phyloP scores from a whole-genome alignment of 306 rosid genomes.

The Malus domestica region ASM211411v1 NC_041793.1:47271001-47271500 shows the following conservation, averaged over 20 bases:
- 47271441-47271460: slow-evolving; percentile 40
- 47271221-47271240: slow-evolving; percentile 46
- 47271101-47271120: too few species aligned
- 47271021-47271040: too few species aligned
- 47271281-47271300: slow-evolving; percentile 45
- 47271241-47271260: slow-evolving; percentile 48
- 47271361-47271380: not conserved
- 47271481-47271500: slow-evolving; percentile 34
- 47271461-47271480: slow-evolving; percentile 43
- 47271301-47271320: slow-evolving; percentile 39
- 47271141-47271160: too few species aligned
- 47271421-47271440: slow-evolving; percentile 31
- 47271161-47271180: too few species aligned
- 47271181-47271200: not conserved
- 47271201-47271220: slow-evolving; percentile 48
- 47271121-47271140: too few species aligned
- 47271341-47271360: slow-evolving; percentile 23
- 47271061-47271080: too few species aligned
- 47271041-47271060: too few species aligned
- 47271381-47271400: not conserved
- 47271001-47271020: too few species aligned
- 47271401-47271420: not conserved
- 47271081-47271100: too few species aligned
- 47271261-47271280: slow-evolving; percentile 50
- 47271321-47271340: slow-evolving; percentile 46